Evolutionary conservation across 1,284 basidiomycete species (phyloP), one percentile per base, ranked within the genome.

Genomic region (Tausonia pullulans): DNA sequence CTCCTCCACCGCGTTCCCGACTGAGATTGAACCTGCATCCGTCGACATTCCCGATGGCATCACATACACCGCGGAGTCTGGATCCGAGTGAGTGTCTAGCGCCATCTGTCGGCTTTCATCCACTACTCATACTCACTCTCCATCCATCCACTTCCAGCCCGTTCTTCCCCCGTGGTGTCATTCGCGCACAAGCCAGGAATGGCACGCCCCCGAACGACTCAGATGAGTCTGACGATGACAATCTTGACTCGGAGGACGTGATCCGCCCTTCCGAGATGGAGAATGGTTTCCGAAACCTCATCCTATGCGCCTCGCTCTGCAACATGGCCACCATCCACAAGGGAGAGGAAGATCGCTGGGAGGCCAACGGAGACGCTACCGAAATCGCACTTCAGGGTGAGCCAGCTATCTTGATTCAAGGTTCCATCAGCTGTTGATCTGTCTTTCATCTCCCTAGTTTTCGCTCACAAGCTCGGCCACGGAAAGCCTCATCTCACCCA

Each of bases 291-390:
- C 69, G 72, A 45, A 70, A 75, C 14, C 70, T 80, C 61, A 75
- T 76, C 11, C 75, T 78, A 56, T 77, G 78, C 67, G 77, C 78
- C 27, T 72, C 75, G 8, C 73, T 81, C 27, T 80, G 79, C 71
- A 81, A 79, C 72, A 76, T 78, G 68, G 79, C 80, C 11, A 78
- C 76, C 2, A 72, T 81, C 10, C 72, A 74, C 60, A 68, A 69
- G 10, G 74, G 69, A 7, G 74, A 69, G 49, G 76, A 79, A 13
- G 81, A 80, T 39, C 75, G 79, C 64, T 87, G 85, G 85, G 80
- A 81, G 51, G 82, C 84, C 0, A 82, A 83, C 56, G 86, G 86
- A 44, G 86, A 87, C 70, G 83, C 85, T 1, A 87, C 86, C 14
- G 78, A 62, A 50, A 52, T 46, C 43, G 40, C 56, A 7, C 58